These are phyloP conservation scores for Podila minutissima DNA, from an alignment of 192 early-diverging fungal species.

Conservation along the genomic window DNA sequence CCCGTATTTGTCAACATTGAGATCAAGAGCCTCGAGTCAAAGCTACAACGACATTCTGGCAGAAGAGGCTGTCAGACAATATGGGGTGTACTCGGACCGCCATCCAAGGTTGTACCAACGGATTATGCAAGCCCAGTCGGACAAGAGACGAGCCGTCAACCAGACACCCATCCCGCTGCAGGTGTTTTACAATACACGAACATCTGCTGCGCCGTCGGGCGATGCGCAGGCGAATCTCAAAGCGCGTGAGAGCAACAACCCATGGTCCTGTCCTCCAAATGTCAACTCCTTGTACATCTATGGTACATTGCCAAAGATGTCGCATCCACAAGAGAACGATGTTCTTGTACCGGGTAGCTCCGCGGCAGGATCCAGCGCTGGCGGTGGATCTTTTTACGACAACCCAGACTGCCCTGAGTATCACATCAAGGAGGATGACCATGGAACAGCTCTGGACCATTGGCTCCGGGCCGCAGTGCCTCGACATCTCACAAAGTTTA, in stretches of 20 bases:
- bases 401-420: background rate
- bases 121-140: conserved; percentile 7
- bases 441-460: conserved; percentile 22
- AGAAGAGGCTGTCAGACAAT: conserved; percentile 1
- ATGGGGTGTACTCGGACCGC: conserved; percentile 11
- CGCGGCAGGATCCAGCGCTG: conserved; percentile 4
- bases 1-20: no score
- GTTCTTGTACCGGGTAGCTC: conserved; percentile 3
- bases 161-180: conserved; percentile 18
- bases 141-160: conserved; percentile 16
- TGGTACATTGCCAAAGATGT: background rate
- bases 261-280: conserved; percentile 23
- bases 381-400: conserved; percentile 7
- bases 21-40: no score
- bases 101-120: conserved; percentile 11
- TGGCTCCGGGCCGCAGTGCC: conserved; percentile 22
- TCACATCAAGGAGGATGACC: conserved; percentile 2
- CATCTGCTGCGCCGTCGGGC: background rate
- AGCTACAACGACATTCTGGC: background rate
- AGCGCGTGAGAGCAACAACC: background rate
- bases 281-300: conserved; percentile 15
- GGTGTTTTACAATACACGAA: conserved; percentile 3
- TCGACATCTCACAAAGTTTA: conserved; percentile 9
- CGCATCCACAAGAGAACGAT: conserved; percentile 15
- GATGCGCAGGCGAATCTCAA: background rate